These are phyloP conservation scores for Coleophoma eucalyptorum DNA, from an alignment of 2,329 filamentous ascomycete species.

Conservation along the genomic window DNA sequence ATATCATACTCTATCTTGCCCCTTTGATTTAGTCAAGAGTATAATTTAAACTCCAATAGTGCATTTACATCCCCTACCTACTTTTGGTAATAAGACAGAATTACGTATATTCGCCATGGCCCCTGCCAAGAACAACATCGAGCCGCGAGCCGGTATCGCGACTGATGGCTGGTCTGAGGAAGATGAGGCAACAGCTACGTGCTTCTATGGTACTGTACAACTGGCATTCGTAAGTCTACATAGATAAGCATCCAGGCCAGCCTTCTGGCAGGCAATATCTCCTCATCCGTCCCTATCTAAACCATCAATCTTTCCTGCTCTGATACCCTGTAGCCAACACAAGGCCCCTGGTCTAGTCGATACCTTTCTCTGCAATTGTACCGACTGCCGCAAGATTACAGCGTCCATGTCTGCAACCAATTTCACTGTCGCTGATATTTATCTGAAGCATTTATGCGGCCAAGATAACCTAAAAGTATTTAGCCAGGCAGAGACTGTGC, in stretches of 20 bases:
- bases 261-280: too few species aligned
- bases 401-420: slow-evolving; percentile 60
- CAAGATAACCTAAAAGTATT: slow-evolving; percentile 45
- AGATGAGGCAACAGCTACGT: slow-evolving; percentile 50
- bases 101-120: too few species aligned
- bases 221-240: slow-evolving; percentile 43
- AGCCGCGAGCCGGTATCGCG: slow-evolving; percentile 35
- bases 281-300: background rate
- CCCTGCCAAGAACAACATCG: slow-evolving; percentile 24
- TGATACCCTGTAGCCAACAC: slow-evolving; percentile 34
- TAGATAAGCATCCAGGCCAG: too few species aligned
- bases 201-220: slow-evolving; percentile 54
- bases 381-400: slow-evolving; percentile 59
- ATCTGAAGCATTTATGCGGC: slow-evolving; percentile 47
- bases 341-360: slow-evolving; percentile 39
- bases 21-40: too few species aligned
- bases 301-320: background rate
- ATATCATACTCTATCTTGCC: too few species aligned
- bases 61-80: too few species aligned
- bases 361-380: slow-evolving; percentile 56
- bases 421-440: slow-evolving; percentile 43
- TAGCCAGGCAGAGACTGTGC: slow-evolving; percentile 42
- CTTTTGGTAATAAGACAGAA: too few species aligned
- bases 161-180: slow-evolving; percentile 41
- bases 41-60: too few species aligned